Evolutionary conservation across 1,139 yeast species (phyloP).

Genomic region (Nakaseomyces delphensis): DNA sequence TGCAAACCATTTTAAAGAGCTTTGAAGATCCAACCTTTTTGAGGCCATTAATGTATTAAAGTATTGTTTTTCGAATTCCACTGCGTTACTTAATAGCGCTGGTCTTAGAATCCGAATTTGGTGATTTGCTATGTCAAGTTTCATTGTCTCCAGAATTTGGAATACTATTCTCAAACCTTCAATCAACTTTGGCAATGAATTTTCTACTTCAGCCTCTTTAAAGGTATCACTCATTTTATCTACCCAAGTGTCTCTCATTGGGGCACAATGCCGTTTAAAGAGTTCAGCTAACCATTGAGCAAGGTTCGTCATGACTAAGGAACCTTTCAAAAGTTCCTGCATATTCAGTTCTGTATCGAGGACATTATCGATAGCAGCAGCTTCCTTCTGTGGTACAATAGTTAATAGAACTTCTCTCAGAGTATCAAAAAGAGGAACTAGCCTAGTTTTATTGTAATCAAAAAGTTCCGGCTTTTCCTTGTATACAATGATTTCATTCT

Average conservation of each 20-base stretch:
- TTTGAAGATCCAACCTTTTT: conserved; percentile 56
- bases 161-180: conserved; percentile 74
- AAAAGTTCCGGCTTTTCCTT: conserved; percentile 27
- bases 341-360: conserved; percentile 69
- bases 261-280: conserved; percentile 56
- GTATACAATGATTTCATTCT: conserved; percentile 41
- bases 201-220: conserved; percentile 48
- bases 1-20: conserved; percentile 66
- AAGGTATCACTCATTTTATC: conserved; percentile 72
- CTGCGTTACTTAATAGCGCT: conserved; percentile 76
- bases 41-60: conserved; percentile 62
- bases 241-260: conserved; percentile 90
- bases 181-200: conserved; percentile 50
- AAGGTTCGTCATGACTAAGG: conserved; percentile 26
- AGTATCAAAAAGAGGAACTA: conserved; percentile 64
- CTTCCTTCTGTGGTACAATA: conserved; percentile 71
- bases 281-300: conserved; percentile 30
- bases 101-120: conserved; percentile 83
- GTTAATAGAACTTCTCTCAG: conserved; percentile 67
- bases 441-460: conserved; percentile 39
- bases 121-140: conserved; percentile 89
- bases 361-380: conserved; percentile 58
- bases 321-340: conserved; percentile 60
- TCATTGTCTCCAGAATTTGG: conserved; percentile 90
- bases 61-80: conserved; percentile 86